phyloP scores from a whole-genome alignment of 208 protist species.

The Trypanosoma theileri region DNA sequence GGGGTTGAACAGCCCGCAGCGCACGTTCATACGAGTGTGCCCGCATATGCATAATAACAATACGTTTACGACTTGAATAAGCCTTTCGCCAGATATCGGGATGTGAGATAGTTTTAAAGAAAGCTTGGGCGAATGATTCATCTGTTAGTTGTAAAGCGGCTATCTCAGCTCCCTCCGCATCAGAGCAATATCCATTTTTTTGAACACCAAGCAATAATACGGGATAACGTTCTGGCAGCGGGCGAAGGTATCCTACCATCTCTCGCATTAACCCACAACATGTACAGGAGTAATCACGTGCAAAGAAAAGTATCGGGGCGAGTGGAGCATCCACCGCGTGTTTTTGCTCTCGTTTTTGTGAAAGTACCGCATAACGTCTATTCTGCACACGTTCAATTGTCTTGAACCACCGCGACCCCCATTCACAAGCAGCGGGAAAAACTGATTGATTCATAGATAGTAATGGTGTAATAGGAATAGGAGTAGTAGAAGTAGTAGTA shows the following conservation, averaged over 20 bases:
- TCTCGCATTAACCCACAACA: constrained; percentile 40
- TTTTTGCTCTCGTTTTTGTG: neutral
- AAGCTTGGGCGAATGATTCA: neutral
- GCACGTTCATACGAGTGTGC: neutral
- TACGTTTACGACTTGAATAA: neutral
- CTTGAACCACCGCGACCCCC: constrained; percentile 1
- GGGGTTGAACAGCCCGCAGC: neutral
- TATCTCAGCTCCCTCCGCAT: neutral
- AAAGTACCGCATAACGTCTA: constrained; percentile 21
- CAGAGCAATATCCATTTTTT: neutral
- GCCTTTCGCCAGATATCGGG: neutral
- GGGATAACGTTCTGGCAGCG: constrained; percentile 41
- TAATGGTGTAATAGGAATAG: no score
- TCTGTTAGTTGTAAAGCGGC: constrained; percentile 5
- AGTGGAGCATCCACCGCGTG: neutral
- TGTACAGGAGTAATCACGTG: constrained; percentile 23
- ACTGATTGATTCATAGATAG: neutral
- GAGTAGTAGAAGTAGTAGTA: no score
- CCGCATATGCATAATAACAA: constrained; percentile 33
- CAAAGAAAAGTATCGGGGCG: constrained; percentile 31
- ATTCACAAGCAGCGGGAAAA: constrained; percentile 10
- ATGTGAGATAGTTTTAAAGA: neutral
- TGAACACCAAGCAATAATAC: neutral
- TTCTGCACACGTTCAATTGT: constrained; percentile 14
- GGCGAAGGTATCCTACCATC: constrained; percentile 37